Conservation (phyloP, 2,329 filamentous ascomycete species). For the Aspergillus arachidicola region DNA sequence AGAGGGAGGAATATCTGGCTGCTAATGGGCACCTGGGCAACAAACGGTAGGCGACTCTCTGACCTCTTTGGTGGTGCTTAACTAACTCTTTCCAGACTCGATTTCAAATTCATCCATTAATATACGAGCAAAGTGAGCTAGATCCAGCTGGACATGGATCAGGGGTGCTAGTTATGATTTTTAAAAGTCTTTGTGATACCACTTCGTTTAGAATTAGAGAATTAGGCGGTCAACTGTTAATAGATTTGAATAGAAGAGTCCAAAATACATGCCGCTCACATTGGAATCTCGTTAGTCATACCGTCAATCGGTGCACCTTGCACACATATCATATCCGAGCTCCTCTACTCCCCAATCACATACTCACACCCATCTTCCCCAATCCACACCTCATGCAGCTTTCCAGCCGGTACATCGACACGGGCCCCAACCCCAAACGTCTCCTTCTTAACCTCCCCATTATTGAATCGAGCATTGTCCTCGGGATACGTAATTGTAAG, state of each 20-base stretch:
- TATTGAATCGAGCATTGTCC: conserved; percentile 41
- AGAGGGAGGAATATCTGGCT: conserved; percentile 40
- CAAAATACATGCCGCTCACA: background rate
- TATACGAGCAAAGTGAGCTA: background rate
- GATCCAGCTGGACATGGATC: conserved; percentile 9
- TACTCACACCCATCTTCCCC: conserved; percentile 61
- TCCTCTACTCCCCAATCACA: conserved; percentile 58
- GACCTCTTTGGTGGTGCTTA: background rate
- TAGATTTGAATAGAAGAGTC: background rate
- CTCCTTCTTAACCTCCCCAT: conserved; percentile 48
- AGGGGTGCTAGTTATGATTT: background rate
- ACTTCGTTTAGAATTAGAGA: conserved; percentile 3
- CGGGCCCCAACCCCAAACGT: conserved; percentile 58
- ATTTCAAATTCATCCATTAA: conserved; percentile 42
- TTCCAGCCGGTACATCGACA: conserved; percentile 60
- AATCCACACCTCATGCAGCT: conserved; percentile 64
- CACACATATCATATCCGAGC: background rate
- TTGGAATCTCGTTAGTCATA: background rate
- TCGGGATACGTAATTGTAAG: conserved; percentile 61
- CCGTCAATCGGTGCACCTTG: background rate
- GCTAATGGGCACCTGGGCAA: conserved; percentile 45
- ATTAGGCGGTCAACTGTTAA: background rate
- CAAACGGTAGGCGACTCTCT: conserved; percentile 40
- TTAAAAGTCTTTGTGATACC: background rate
- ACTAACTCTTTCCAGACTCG: conserved; percentile 29